phyloP scores from a whole-genome alignment of 1,284 basidiomycete genomes.

The Neolentinus lepideus region DNA sequence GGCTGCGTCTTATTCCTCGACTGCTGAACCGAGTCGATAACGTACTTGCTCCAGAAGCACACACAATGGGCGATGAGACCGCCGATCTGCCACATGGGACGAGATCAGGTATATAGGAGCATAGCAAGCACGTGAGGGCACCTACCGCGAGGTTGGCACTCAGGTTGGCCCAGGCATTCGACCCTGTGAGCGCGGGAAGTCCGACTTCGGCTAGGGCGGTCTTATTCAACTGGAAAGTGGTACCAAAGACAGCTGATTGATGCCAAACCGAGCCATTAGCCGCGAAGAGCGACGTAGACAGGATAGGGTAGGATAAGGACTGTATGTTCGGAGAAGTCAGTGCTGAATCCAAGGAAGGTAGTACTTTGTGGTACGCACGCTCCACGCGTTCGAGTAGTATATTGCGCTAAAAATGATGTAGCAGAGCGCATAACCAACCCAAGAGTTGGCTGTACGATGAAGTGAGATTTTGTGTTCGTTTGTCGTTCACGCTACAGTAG shows the following conservation, averaged over 20 bases:
- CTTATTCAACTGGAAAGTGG: slow-evolving; percentile 42
- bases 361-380: slow-evolving; percentile 29
- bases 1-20: slow-evolving; percentile 36
- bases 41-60: slow-evolving; percentile 31
- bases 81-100: slow-evolving; percentile 38
- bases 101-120: not conserved
- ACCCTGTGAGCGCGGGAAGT: slow-evolving; percentile 43
- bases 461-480: not conserved
- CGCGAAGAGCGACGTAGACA: slow-evolving; percentile 56
- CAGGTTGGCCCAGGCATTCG: slow-evolving; percentile 51
- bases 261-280: slow-evolving; percentile 40
- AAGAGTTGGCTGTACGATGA: slow-evolving; percentile 39
- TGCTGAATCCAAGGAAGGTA: not conserved
- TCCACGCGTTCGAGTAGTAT: slow-evolving; percentile 56
- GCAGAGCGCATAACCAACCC: slow-evolving; percentile 46
- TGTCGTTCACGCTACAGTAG: too few relatives aligned
- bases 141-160: slow-evolving; percentile 42
- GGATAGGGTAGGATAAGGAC: slow-evolving; percentile 52
- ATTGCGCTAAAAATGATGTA: slow-evolving; percentile 48
- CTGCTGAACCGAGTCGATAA: slow-evolving; percentile 42
- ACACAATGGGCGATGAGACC: slow-evolving; percentile 35
- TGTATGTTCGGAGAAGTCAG: slow-evolving; percentile 14
- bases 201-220: slow-evolving; percentile 48
- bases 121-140: too few relatives aligned
- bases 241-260: slow-evolving; percentile 47